A percentile compares a stretch with the other conserved stretches of the same genome.
These are phyloP conservation scores for Leccinum cinnamomeum DNA, from an alignment of 1,284 basidiomycete genomes.

Conservation along the genomic window DNA sequence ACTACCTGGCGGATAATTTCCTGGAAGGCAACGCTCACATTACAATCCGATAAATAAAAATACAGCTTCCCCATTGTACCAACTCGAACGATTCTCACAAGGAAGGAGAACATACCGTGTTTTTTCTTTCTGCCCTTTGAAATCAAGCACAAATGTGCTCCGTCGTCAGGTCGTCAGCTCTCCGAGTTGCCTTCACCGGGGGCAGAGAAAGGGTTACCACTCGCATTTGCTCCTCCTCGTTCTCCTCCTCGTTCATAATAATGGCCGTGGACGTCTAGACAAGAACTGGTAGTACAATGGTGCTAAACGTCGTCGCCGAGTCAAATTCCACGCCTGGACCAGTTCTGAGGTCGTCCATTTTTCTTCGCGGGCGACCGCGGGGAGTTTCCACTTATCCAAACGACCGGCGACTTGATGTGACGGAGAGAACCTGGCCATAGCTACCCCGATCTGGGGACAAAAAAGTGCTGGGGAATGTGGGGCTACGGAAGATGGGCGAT, in stretches of 20 bases:
- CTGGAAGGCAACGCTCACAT: background rate
- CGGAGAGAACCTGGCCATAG: no score
- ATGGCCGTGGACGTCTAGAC: background rate
- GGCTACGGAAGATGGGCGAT: no score
- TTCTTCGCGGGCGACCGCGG: slow-evolving; percentile 35
- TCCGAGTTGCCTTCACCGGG: background rate
- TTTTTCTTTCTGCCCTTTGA: background rate
- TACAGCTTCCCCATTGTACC: background rate
- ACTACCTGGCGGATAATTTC: background rate
- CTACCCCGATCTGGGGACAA: no score
- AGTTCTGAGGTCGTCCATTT: slow-evolving; percentile 35
- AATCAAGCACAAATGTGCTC: background rate
- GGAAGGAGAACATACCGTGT: background rate
- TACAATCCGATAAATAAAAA: background rate
- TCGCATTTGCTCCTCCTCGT: background rate
- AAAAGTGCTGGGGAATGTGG: no score
- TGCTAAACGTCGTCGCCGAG: slow-evolving; percentile 20
- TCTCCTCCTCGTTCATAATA: background rate
- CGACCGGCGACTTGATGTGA: no score
- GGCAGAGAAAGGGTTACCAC: background rate
- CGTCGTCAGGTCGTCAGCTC: background rate
- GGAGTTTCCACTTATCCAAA: slow-evolving; percentile 27
- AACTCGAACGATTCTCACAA: background rate
- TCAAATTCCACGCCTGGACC: slow-evolving; percentile 12
- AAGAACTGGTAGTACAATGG: background rate